A percentile compares a stretch with the other conserved stretches of the same genome.
Evolutionary conservation across 75 land plant genomes (phyloP).

Genomic region (Pseudotsuga menziesii): DNA sequence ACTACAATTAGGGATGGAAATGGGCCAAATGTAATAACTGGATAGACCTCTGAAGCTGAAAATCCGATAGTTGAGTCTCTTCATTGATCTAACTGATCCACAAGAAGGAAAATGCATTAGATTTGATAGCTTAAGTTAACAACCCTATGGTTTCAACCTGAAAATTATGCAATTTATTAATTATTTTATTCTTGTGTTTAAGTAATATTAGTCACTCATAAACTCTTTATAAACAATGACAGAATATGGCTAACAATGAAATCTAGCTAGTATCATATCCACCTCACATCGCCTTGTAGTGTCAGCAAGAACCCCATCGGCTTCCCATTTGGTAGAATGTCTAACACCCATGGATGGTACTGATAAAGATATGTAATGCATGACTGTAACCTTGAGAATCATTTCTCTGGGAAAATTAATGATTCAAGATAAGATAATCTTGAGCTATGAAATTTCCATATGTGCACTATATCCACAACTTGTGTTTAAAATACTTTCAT

Average conservation of each 20-base stretch:
- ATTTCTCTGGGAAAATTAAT: constrained; percentile 76
- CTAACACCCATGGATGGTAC: constrained; percentile 96
- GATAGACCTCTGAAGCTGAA: constrained; percentile 55
- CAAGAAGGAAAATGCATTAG: no score
- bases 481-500: neutral
- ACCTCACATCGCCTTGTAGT: constrained; percentile 93
- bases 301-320: constrained; percentile 94
- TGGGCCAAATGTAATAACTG: constrained; percentile 89
- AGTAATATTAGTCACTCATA: neutral
- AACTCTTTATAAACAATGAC: neutral
- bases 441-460: neutral
- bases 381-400: constrained; percentile 92
- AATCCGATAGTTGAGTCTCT: constrained; percentile 49
- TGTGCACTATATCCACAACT: neutral
- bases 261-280: neutral
- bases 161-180: neutral
- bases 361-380: constrained; percentile 84
- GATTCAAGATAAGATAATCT: neutral
- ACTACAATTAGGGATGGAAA: constrained; percentile 65
- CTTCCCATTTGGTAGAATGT: constrained; percentile 80
- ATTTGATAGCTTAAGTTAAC: no score
- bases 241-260: neutral
- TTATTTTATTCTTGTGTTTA: neutral
- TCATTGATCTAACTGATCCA: constrained; percentile 72
- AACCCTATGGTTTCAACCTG: no score